These are phyloP conservation scores for Camelina sativa DNA, from an alignment of 345 rosid species.

Conservation along the genomic window DNA sequence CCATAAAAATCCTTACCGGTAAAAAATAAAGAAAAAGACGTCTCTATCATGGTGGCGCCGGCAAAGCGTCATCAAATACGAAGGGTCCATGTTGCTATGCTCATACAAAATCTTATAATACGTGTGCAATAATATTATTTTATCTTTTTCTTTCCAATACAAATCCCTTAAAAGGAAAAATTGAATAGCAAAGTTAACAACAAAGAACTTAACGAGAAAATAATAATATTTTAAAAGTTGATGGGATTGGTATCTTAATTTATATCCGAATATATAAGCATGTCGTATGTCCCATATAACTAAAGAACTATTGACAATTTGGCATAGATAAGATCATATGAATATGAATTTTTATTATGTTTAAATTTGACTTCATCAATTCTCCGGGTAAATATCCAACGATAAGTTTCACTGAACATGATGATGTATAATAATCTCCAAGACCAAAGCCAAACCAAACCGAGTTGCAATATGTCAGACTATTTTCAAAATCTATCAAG, in stretches of 20 bases:
- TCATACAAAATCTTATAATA: constrained; percentile 40
- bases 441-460: constrained; percentile 22
- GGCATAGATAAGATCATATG: background rate
- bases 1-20: constrained; percentile 22
- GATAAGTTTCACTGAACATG: constrained; percentile 12
- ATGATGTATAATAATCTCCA: constrained; percentile 18
- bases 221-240: background rate
- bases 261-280: background rate
- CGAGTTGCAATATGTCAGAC: constrained; percentile 7
- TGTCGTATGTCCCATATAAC: background rate
- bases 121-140: constrained; percentile 33
- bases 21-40: constrained; percentile 24
- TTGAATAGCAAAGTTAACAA: background rate
- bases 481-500: constrained; percentile 11
- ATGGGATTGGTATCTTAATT: background rate
- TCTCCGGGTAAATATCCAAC: constrained; percentile 32
- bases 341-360: constrained; percentile 7
- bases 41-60: constrained; percentile 43
- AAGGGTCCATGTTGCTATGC: constrained; percentile 42
- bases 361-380: constrained; percentile 6
- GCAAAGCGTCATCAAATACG: constrained; percentile 28
- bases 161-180: background rate
- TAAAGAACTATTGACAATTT: background rate
- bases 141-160: background rate
- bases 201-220: background rate